phyloP scores from a whole-genome alignment of 805 yeast species.

The Starmerella potacharoeniae region DNA sequence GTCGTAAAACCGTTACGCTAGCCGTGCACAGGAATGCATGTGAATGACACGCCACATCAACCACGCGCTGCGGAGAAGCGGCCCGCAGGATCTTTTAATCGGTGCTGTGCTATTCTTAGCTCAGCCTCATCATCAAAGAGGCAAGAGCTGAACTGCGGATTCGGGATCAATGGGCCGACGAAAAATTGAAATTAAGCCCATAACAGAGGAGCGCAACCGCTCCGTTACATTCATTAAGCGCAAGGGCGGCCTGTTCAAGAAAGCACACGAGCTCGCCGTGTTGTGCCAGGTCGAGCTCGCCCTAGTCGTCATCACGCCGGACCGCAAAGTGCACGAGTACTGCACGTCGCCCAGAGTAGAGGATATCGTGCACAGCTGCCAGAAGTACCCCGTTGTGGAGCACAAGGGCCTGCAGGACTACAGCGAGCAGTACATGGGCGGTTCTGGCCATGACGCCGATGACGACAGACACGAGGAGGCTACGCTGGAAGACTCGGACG shows the following conservation, averaged over 20 bases:
- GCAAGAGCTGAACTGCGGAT: background rate
- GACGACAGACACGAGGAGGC: constrained; percentile 5
- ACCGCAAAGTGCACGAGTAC: constrained; percentile 69
- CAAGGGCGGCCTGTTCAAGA: constrained; percentile 79
- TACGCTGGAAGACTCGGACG: background rate
- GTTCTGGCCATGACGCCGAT: background rate
- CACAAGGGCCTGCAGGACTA: constrained; percentile 9
- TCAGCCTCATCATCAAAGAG: background rate
- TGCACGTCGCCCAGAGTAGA: constrained; percentile 52
- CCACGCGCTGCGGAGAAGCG: constrained; percentile 1
- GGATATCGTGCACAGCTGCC: constrained; percentile 32
- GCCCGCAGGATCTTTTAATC: background rate
- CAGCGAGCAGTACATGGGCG: background rate
- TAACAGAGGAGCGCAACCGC: constrained; percentile 73
- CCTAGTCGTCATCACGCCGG: constrained; percentile 73
- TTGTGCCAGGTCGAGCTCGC: constrained; percentile 89
- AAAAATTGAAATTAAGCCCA: constrained; percentile 86
- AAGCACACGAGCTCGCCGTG: constrained; percentile 76
- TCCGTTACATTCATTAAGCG: constrained; percentile 75
- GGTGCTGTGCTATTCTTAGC: constrained; percentile 3
- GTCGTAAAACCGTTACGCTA: background rate
- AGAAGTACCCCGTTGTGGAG: constrained; percentile 2
- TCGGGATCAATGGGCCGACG: constrained; percentile 73
- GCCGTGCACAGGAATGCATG: background rate
- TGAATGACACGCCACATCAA: constrained; percentile 1